Percentiles rank a stretch among this genome's conserved stretches.
Evolutionary conservation across 805 yeast genomes (phyloP).

Genomic region (Yarrowia sp.): DNA sequence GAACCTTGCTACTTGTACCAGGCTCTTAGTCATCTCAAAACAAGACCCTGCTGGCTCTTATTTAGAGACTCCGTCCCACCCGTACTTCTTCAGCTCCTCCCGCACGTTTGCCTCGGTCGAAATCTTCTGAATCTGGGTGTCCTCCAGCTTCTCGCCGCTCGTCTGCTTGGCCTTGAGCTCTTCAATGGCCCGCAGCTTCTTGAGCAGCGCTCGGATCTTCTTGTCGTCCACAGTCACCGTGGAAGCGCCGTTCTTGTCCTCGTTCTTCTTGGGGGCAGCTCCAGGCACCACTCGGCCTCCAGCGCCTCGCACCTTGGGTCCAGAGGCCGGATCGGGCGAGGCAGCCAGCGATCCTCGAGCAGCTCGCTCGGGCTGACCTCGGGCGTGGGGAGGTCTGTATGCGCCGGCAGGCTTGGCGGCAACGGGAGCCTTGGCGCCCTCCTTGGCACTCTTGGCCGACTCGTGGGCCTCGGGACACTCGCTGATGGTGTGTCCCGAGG

Average conservation of each 20-base stretch:
- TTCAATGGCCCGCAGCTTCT: constrained; percentile 95
- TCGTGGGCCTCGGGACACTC: constrained; percentile 71
- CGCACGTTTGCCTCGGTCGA: constrained; percentile 83
- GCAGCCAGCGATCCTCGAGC: constrained; percentile 50
- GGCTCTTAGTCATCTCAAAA: neutral
- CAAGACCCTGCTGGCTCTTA: neutral
- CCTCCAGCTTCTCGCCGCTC: constrained; percentile 84
- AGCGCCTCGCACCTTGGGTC: constrained; percentile 39
- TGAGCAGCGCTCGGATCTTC: constrained; percentile 86
- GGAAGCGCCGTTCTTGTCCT: constrained; percentile 48
- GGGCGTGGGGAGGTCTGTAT: constrained; percentile 96
- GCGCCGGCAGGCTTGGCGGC: constrained; percentile 80
- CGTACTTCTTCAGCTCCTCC: constrained; percentile 73
- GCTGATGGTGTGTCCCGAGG: constrained; percentile 54
- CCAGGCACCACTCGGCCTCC: constrained; percentile 43
- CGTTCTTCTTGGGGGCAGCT: constrained; percentile 53
- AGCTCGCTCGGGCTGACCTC: constrained; percentile 50
- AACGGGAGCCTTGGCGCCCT: constrained; percentile 46
- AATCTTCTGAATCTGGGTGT: constrained; percentile 89
- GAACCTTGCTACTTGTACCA: neutral
- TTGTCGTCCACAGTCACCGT: constrained; percentile 63
- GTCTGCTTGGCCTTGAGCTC: constrained; percentile 84
- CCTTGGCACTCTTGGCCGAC: constrained; percentile 55
- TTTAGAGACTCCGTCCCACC: constrained; percentile 60
- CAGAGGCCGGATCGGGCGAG: constrained; percentile 41